Evolutionary conservation across 2,329 filamentous ascomycete species (phyloP).

Genomic region (Phaeosphaeria sp.): DNA sequence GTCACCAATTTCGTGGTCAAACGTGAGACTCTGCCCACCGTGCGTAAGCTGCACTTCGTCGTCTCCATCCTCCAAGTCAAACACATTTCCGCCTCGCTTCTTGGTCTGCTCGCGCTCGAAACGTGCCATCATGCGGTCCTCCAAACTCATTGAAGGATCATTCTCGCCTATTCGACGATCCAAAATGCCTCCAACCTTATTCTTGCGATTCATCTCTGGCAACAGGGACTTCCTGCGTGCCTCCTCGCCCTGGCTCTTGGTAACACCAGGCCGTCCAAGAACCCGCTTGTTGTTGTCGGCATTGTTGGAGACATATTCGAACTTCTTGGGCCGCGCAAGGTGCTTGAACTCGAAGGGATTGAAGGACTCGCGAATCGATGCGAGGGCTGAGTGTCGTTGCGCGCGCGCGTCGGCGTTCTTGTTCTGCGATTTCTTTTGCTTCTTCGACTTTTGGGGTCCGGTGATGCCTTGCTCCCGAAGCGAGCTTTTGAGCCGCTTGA

Average conservation of each 20-base stretch:
- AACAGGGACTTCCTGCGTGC: constrained; percentile 82
- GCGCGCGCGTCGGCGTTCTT: constrained; percentile 76
- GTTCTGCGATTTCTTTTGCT: constrained; percentile 78
- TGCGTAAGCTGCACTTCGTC: constrained; percentile 80
- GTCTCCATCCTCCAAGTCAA: constrained; percentile 88
- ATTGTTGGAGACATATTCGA: constrained; percentile 76
- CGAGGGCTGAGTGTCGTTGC: constrained; percentile 77
- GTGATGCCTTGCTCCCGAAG: constrained; percentile 88
- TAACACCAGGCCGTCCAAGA: constrained; percentile 79
- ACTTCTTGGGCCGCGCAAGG: constrained; percentile 78
- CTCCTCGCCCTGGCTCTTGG: constrained; percentile 87
- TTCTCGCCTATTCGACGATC: constrained; percentile 96
- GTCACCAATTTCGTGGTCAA: constrained; percentile 59
- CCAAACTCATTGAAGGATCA: constrained; percentile 89
- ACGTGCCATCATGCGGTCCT: constrained; percentile 89
- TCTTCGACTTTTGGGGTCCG: constrained; percentile 92
- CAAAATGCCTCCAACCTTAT: constrained; percentile 90
- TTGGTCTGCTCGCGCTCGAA: constrained; percentile 88
- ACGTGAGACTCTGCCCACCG: constrained; percentile 74
- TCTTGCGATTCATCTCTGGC: constrained; percentile 86
- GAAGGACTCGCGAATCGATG: constrained; percentile 91
- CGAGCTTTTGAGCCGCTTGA: constrained; percentile 93
- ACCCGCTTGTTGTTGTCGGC: constrained; percentile 59
- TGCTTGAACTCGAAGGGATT: constrained; percentile 97
- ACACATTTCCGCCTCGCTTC: constrained; percentile 79